These are phyloP conservation scores for Geranomyces variabilis DNA, from an alignment of 192 early-diverging fungal genomes.

Conservation along the genomic window DNA sequence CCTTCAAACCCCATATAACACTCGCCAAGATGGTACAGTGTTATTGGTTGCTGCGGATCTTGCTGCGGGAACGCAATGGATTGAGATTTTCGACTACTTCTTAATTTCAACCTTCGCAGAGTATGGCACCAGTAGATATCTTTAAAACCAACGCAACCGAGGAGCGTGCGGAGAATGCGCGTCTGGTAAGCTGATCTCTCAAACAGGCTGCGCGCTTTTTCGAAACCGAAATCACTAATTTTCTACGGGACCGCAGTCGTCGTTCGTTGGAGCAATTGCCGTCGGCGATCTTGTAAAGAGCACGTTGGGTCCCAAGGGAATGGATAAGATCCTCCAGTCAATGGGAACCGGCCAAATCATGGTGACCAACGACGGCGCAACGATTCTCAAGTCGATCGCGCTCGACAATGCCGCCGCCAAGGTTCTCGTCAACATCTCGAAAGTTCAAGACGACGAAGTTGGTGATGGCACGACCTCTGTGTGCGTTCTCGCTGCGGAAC, in stretches of 20 bases:
- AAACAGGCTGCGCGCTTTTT: neutral
- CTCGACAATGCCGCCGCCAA: conserved; percentile 98
- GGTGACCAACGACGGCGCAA: conserved; percentile 99
- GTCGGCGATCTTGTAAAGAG: conserved; percentile 98
- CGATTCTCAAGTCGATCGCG: conserved; percentile 97
- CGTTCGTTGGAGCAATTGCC: conserved; percentile 98
- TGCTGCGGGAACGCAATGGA: too few species aligned
- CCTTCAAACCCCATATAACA: too few species aligned
- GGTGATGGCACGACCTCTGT: conserved; percentile 99
- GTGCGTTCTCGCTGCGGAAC: conserved; percentile 94
- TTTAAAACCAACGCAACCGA: conserved; percentile 94
- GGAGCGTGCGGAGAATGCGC: conserved; percentile 97
- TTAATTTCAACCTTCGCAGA: neutral
- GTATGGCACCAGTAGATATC: conserved; percentile 80
- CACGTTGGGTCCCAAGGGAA: conserved; percentile 97
- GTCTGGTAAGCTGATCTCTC: conserved; percentile 70
- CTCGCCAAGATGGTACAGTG: too few species aligned
- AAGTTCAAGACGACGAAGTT: conserved; percentile 99
- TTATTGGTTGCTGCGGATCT: too few species aligned
- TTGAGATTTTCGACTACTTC: too few species aligned
- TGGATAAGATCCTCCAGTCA: conserved; percentile 99
- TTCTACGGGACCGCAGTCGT: conserved; percentile 58
- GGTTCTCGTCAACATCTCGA: conserved; percentile 97
- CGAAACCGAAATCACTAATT: neutral
- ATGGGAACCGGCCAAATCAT: conserved; percentile 79